These are phyloP conservation scores for Dothideomycetes sp. DNA, from an alignment of 2,329 filamentous ascomycete species.

Conservation along the genomic window DNA sequence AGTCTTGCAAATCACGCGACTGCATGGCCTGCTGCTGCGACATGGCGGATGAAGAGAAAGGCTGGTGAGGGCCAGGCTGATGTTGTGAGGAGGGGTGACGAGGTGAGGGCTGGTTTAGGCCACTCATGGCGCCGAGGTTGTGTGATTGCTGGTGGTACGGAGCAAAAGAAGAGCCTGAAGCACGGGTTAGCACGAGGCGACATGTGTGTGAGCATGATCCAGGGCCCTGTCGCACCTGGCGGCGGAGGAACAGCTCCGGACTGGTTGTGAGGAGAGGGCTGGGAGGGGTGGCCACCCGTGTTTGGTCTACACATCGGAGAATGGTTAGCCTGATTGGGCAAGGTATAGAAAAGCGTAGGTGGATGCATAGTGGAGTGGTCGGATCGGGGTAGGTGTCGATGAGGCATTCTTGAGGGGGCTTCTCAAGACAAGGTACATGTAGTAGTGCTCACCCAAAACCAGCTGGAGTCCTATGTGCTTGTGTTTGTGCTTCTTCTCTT, in stretches of 20 bases:
- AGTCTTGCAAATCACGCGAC: constrained; percentile 33
- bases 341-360: too few relatives aligned
- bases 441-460: constrained; percentile 22
- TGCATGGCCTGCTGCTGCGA: constrained; percentile 30
- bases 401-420: too few relatives aligned
- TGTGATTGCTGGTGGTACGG: constrained; percentile 31
- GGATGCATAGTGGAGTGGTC: too few relatives aligned
- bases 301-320: background rate
- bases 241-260: constrained; percentile 20
- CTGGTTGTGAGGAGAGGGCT: constrained; percentile 20
- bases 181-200: constrained; percentile 4
- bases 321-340: too few relatives aligned
- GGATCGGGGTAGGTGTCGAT: too few relatives aligned
- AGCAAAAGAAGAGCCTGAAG: constrained; percentile 27
- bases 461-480: constrained; percentile 15
- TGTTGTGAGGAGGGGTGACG: constrained; percentile 20
- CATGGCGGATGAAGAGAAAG: too few relatives aligned
- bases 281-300: background rate
- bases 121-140: constrained; percentile 32
- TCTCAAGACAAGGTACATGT: too few relatives aligned
- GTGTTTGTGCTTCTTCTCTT: constrained; percentile 16
- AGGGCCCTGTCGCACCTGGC: constrained; percentile 5
- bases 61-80: constrained; percentile 27
- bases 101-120: constrained; percentile 33
- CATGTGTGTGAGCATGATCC: constrained; percentile 1